phyloP scores from a whole-genome alignment of 345 rosid genomes.

The Pistacia atlantica region DNA sequence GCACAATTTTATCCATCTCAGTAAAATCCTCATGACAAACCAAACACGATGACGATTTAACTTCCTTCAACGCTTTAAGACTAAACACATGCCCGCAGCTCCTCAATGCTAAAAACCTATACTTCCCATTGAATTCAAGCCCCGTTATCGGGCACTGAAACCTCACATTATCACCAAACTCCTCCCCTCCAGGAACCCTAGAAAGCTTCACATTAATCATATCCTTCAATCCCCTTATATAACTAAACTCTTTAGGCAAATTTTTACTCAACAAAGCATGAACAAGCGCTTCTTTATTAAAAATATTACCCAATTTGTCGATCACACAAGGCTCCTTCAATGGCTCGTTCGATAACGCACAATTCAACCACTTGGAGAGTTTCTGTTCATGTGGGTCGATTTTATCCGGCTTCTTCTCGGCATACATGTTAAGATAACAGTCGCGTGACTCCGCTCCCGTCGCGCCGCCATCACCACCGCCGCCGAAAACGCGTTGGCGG shows the following conservation, averaged over 20 bases:
- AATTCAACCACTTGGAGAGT: constrained; percentile 84
- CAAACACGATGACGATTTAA: constrained; percentile 82
- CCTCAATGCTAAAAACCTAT: constrained; percentile 69
- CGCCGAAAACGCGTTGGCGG: constrained; percentile 62
- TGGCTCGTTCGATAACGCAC: constrained; percentile 81
- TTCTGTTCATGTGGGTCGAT: constrained; percentile 92
- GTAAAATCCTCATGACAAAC: constrained; percentile 76
- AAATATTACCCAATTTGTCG: constrained; percentile 81
- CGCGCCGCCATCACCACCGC: constrained; percentile 99
- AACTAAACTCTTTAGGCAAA: constrained; percentile 65
- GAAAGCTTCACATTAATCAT: constrained; percentile 68
- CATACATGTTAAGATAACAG: constrained; percentile 97
- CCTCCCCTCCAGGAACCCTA: constrained; percentile 51
- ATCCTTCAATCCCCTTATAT: constrained; percentile 84
- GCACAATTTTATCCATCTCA: constrained; percentile 70
- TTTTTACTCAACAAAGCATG: constrained; percentile 69
- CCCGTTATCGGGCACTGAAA: constrained; percentile 88
- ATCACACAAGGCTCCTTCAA: constrained; percentile 78
- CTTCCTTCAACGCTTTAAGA: constrained; percentile 87
- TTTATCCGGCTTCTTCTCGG: constrained; percentile 89
- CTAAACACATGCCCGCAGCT: constrained; percentile 94
- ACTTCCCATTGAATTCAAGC: constrained; percentile 83
- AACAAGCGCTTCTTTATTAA: constrained; percentile 81
- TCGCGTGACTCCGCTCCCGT: constrained; percentile 96
- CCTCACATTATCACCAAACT: constrained; percentile 32